Evolutionary conservation across 306 rosid genomes (phyloP).

Genomic region (Glycine soja): DNA sequence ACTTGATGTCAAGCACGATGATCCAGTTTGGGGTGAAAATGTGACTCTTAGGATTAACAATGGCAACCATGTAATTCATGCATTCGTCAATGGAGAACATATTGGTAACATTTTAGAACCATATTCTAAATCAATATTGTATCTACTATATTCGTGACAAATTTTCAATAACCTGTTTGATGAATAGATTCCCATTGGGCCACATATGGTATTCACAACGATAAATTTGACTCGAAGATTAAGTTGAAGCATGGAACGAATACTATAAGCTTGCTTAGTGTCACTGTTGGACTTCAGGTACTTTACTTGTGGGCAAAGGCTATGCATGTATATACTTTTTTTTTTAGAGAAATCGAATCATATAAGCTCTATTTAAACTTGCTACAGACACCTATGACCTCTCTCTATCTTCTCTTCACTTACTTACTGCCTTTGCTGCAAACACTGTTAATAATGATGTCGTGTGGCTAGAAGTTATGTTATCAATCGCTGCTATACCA

Average conservation of each 20-base stretch:
- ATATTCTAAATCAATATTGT: neutral
- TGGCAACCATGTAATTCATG: slow-evolving; percentile 60
- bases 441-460: too few species aligned
- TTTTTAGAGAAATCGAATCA: slow-evolving; percentile 15
- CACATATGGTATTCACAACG: slow-evolving; percentile 42
- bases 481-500: too few species aligned
- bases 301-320: neutral
- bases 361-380: slow-evolving; percentile 27
- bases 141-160: neutral
- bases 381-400: slow-evolving; percentile 23
- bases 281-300: slow-evolving; percentile 56
- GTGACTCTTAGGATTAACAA: slow-evolving; percentile 54
- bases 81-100: slow-evolving; percentile 59
- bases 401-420: slow-evolving; percentile 37
- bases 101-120: slow-evolving; percentile 45
- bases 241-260: slow-evolving; percentile 55
- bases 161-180: neutral
- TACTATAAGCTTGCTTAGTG: slow-evolving; percentile 59
- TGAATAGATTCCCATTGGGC: slow-evolving; percentile 61
- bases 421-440: slow-evolving; percentile 53
- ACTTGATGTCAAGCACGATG: slow-evolving; percentile 46
- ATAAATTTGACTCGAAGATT: slow-evolving; percentile 48
- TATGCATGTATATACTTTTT: neutral
- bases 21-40: slow-evolving; percentile 57
- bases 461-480: too few species aligned